Evolutionary conservation across 2,329 filamentous ascomycete genomes (phyloP).

Genomic region (Diaporthe sp.): DNA sequence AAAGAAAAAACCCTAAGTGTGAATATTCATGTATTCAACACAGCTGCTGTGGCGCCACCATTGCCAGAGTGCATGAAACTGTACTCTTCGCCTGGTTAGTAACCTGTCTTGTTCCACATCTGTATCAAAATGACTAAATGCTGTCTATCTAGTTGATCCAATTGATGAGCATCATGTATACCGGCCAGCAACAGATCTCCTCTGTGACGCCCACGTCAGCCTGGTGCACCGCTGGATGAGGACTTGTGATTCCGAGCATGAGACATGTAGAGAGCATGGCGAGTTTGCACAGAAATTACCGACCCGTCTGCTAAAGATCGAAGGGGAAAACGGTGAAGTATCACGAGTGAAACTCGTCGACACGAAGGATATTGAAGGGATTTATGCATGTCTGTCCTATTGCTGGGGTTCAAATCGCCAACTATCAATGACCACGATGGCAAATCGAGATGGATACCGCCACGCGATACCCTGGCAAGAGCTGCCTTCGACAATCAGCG

Average conservation of each 20-base stretch:
- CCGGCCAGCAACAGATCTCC: not conserved
- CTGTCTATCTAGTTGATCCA: not conserved
- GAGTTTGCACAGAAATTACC: not conserved
- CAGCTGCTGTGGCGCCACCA: not conserved
- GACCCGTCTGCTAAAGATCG: not conserved
- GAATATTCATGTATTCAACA: not conserved
- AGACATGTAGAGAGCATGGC: not conserved
- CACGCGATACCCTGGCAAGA: not conserved
- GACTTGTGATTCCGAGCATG: slow-evolving; percentile 1
- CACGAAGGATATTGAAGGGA: not conserved
- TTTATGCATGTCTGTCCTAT: not conserved
- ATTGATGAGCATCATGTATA: not conserved
- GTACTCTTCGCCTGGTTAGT: not conserved
- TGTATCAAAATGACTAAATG: not conserved
- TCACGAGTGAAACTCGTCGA: not conserved
- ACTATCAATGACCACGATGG: not conserved
- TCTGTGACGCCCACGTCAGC: not conserved
- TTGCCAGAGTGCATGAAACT: rapidly evolving
- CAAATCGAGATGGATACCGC: not conserved
- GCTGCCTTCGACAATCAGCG: slow-evolving; percentile 4
- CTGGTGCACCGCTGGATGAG: slow-evolving; percentile 6
- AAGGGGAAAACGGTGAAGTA: not conserved
- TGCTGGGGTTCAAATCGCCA: slow-evolving; percentile 12
- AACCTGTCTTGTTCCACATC: not conserved
- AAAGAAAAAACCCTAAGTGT: too few species aligned